phyloP scores from a whole-genome alignment of 371 early-diverging fungal genomes.

The Mortierella sp. region DNA sequence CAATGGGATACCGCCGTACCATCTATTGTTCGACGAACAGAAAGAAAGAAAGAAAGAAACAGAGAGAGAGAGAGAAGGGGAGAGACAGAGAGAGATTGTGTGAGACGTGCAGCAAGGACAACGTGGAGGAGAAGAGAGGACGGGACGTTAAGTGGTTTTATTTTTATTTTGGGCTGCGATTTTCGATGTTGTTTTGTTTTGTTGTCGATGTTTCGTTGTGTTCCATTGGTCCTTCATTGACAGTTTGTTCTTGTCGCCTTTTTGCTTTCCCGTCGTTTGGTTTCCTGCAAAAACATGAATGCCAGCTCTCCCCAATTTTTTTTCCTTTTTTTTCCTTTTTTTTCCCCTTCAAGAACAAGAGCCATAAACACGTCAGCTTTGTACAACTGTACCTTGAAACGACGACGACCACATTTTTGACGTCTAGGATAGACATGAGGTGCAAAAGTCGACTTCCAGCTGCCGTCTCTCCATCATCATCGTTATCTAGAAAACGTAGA shows the following conservation, averaged over 20 bases:
- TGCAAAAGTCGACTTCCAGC: constrained; percentile 86
- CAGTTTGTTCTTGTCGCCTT: not conserved
- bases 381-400: constrained; percentile 71
- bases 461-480: constrained; percentile 89
- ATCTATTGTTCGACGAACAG: constrained; percentile 49
- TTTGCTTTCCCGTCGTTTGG: not conserved
- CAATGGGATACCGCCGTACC: constrained; percentile 91
- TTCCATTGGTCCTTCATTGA: not conserved
- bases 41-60: not conserved
- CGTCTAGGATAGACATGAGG: constrained; percentile 82
- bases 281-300: not conserved
- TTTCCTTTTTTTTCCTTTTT: too few relatives aligned
- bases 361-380: too few relatives aligned
- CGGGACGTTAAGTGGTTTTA: not conserved
- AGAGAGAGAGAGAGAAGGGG: not conserved
- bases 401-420: constrained; percentile 84
- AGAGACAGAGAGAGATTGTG: not conserved
- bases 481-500: constrained; percentile 66
- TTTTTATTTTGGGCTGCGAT: not conserved
- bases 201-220: not conserved
- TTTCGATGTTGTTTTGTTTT: not conserved
- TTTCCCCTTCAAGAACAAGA: not conserved
- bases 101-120: not conserved
- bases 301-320: not conserved
- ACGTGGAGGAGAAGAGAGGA: not conserved